Evolutionary conservation across 148 eudicot genomes (phyloP), one percentile per base, ranked within the genome.

Genomic region (Bassia scoparia): DNA sequence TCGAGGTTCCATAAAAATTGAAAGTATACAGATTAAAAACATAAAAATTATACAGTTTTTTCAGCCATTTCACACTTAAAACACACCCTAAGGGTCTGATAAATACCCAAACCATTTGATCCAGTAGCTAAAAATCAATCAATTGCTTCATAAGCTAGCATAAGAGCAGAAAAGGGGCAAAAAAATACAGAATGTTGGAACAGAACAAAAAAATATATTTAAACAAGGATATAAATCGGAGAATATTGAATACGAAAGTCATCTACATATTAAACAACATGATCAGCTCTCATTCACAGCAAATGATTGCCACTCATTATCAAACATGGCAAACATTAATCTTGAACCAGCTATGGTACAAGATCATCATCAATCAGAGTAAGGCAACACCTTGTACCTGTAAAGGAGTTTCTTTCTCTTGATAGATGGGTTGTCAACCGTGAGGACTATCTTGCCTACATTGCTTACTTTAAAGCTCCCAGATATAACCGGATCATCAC

Each of bases 391-490:
- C 82, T 89, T 91, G 88, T 85, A 89, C 91, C 98, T 86, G 89
- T 94, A 94, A 52, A 94, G 81, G 55, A 91, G 86, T 81, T 86
- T 91, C 86, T 87, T 92, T 81, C 77, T 91, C 82, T 87, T 94
- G 68, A 87, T 75, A 24, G 86, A 85, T 26, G 92, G 87, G 89
- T 94, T 94, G 76, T 91, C 90, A 14, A 94, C 74, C 3, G 90
- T 83, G 67, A 94, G 97, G 73, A 91, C 70, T 55, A 94, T 84
- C 84, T 89, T 89, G 68, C 98, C 98, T 35, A 89, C 74, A 70
- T 89, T 91, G 55, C 77, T 80, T 54, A 88, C 79, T 77, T 87
- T 84, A 65, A 88, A 94, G 80, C 88, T 84, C 64, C 79, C 81
- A 16, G 85, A 82, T 18, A 94, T 75, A 35, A 94, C 91, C 29